Percentiles rank a stretch among this genome's conserved stretches.
Evolutionary conservation across 371 early-diverging fungal genomes (phyloP).

Genomic region (Mucor racemosus): DNA sequence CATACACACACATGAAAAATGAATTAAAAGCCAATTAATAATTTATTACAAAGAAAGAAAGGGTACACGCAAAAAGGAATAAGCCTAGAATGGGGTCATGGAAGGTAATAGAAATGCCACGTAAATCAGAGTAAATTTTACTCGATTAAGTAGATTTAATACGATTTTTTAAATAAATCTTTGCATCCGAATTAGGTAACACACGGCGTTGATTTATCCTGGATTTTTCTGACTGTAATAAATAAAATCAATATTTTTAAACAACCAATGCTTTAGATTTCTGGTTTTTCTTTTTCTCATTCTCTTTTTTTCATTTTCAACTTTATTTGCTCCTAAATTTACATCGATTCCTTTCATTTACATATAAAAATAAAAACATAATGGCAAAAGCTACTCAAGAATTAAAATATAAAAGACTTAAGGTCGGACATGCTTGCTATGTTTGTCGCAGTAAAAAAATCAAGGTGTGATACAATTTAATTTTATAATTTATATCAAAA

Average conservation of each 20-base stretch:
- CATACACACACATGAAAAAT: too few relatives aligned
- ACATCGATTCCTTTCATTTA: neutral
- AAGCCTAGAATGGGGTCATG: neutral
- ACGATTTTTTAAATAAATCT: neutral
- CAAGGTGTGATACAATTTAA: constrained; percentile 24
- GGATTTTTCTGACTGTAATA: constrained; percentile 2
- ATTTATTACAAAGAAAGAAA: too few relatives aligned
- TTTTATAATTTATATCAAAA: neutral
- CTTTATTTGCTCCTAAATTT: neutral
- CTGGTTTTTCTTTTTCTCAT: neutral
- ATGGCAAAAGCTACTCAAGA: constrained; percentile 33
- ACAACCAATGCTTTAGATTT: neutral
- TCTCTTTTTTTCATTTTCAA: neutral
- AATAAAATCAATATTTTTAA: neutral
- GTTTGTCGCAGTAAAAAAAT: constrained; percentile 39
- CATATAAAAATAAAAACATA: neutral
- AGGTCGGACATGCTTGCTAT: constrained; percentile 39
- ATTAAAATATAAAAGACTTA: constrained; percentile 35
- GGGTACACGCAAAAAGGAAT: neutral
- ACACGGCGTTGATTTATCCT: constrained; percentile 15
- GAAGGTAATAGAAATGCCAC: neutral
- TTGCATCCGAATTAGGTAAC: constrained; percentile 7
- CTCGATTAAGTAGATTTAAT: neutral
- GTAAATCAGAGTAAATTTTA: constrained; percentile 5
- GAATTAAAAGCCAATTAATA: too few relatives aligned